phyloP scores from a whole-genome alignment of 495 filamentous ascomycete species.

The Hyaloscypha finlandica region DNA sequence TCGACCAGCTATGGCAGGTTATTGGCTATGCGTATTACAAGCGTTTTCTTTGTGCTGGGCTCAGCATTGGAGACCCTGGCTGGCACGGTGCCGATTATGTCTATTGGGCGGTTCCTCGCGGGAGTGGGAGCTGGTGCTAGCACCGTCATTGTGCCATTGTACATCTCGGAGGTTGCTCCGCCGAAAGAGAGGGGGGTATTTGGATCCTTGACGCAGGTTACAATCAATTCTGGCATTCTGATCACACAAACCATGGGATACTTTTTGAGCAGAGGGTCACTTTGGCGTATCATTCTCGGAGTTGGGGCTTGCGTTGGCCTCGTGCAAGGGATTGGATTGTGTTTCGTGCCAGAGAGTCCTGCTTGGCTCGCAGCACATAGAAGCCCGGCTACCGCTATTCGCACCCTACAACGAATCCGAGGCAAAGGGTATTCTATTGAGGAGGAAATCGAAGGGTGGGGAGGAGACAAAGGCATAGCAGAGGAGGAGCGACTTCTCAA shows the following conservation, averaged over 20 bases:
- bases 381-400: constrained; percentile 59
- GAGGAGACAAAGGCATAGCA: constrained; percentile 37
- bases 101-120: constrained; percentile 73
- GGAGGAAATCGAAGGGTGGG: constrained; percentile 70
- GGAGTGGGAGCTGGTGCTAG: constrained; percentile 84
- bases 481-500: constrained; percentile 53
- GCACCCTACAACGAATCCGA: constrained; percentile 71
- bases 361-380: constrained; percentile 77
- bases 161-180: constrained; percentile 88
- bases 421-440: constrained; percentile 69
- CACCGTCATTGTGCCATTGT: constrained; percentile 94
- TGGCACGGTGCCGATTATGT: constrained; percentile 63
- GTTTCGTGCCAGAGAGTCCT: constrained; percentile 80
- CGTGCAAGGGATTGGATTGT: constrained; percentile 64
- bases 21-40: constrained; percentile 68
- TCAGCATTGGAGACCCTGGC: constrained; percentile 74
- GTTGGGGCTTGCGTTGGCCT: constrained; percentile 69
- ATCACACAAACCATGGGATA: constrained; percentile 81
- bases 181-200: constrained; percentile 79
- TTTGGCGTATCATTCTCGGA: constrained; percentile 83
- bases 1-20: constrained; percentile 73
- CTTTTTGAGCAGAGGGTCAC: constrained; percentile 73
- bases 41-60: constrained; percentile 74
- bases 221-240: constrained; percentile 92
- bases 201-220: constrained; percentile 89